Percentiles rank a stretch among this genome's conserved stretches.
Conservation (phyloP, 345 rosid species). For the Triadica sebifera region DNA sequence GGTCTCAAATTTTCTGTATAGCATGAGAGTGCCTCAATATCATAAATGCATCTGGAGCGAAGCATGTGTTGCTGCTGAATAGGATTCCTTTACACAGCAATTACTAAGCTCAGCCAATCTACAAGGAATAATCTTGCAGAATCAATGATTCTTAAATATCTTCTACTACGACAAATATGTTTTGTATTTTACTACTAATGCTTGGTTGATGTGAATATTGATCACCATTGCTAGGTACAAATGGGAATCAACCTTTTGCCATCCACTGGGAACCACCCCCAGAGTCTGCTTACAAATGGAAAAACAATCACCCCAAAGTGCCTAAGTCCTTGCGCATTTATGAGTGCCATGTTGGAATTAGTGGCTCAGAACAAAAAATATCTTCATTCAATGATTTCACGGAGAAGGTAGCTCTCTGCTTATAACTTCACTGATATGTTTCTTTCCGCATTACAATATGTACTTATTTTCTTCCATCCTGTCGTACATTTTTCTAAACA, state of each 20-base stretch:
- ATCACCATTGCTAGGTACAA: slow-evolving; percentile 45
- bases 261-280: slow-evolving; percentile 98
- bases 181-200: not conserved
- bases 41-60: not conserved
- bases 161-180: not conserved
- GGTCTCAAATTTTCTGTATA: not conserved
- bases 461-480: slow-evolving; percentile 8
- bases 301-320: slow-evolving; percentile 46
- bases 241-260: slow-evolving; percentile 77
- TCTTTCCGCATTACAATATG: not conserved
- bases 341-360: slow-evolving; percentile 94
- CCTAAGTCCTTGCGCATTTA: slow-evolving; percentile 88
- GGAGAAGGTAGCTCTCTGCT: slow-evolving; percentile 50
- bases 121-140: not conserved
- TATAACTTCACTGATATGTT: slow-evolving; percentile 13
- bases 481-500: slow-evolving; percentile 22
- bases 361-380: slow-evolving; percentile 82
- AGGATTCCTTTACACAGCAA: not conserved
- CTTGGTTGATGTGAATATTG: slow-evolving; percentile 8
- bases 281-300: slow-evolving; percentile 78
- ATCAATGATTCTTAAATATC: not conserved
- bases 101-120: not conserved
- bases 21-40: too few relatives aligned
- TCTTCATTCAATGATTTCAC: slow-evolving; percentile 76
- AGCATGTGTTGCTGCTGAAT: not conserved